These are phyloP conservation scores for Hypericum androsaemum DNA, from an alignment of 345 rosid genomes.

Conservation along the genomic window DNA sequence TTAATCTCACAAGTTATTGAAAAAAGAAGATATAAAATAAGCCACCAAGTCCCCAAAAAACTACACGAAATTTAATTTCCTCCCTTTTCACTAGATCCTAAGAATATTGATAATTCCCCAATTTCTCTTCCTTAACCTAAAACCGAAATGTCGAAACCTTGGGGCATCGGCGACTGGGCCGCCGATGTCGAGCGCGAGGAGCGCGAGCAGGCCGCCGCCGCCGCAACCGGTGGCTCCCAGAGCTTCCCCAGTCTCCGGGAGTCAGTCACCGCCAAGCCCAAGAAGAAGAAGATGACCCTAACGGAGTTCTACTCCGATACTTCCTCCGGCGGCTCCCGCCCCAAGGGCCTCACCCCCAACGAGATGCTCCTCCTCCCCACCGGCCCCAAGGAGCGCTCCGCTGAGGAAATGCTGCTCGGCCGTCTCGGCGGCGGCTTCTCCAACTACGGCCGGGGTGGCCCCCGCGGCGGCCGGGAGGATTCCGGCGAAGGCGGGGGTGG, in stretches of 20 bases:
- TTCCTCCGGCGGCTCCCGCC: constrained; percentile 11
- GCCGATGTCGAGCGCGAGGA: constrained; percentile 81
- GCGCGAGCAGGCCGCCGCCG: constrained; percentile 26
- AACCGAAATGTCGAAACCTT: constrained; percentile 44
- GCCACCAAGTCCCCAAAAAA: no score
- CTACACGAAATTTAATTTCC: no score
- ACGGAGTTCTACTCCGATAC: constrained; percentile 40
- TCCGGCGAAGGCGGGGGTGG: constrained; percentile 19
- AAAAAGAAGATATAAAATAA: no score
- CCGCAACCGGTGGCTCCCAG: constrained; percentile 32
- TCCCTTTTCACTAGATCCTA: no score
- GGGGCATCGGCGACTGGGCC: constrained; percentile 97
- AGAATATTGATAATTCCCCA: no score
- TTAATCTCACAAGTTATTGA: no score
- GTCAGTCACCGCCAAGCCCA: constrained; percentile 51
- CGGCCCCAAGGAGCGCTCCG: constrained; percentile 85
- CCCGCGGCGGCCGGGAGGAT: constrained; percentile 32
- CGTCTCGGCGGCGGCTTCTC: constrained; percentile 80
- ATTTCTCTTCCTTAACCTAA: no score
- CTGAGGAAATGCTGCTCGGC: constrained; percentile 78
- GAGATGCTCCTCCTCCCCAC: constrained; percentile 85
- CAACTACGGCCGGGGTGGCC: constrained; percentile 41
- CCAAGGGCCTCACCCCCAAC: constrained; percentile 50
- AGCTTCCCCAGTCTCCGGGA: constrained; percentile 81
- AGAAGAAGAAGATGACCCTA: constrained; percentile 77